Evolutionary conservation across 805 yeast genomes (phyloP).

Genomic region (Saturnispora galanensis): DNA sequence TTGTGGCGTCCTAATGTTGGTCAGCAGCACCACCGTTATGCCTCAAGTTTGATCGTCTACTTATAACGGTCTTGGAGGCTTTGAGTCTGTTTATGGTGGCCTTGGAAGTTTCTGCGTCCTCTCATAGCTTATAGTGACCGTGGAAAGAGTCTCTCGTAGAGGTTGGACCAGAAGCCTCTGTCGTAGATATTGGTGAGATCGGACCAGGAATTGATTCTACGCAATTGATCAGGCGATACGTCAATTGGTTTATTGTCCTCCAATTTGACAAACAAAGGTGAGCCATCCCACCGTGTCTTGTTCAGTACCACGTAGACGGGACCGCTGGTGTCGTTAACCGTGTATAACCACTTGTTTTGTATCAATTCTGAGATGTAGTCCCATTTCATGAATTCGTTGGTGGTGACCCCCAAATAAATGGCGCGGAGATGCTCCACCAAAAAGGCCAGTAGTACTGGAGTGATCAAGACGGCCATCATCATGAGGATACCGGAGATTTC

Average conservation of each 20-base stretch:
- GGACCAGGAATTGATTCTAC: slow-evolving; percentile 18
- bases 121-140: not conserved
- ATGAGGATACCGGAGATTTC: slow-evolving; percentile 34
- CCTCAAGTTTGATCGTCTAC: too few relatives aligned
- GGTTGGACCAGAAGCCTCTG: slow-evolving; percentile 35
- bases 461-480: slow-evolving; percentile 30
- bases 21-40: too few relatives aligned
- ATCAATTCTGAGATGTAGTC: slow-evolving; percentile 35
- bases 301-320: slow-evolving; percentile 1
- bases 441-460: slow-evolving; percentile 31
- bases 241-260: slow-evolving; percentile 8
- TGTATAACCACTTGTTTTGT: slow-evolving; percentile 23
- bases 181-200: slow-evolving; percentile 39
- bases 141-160: slow-evolving; percentile 28
- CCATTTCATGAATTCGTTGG: slow-evolving; percentile 50
- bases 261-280: slow-evolving; percentile 7
- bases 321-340: slow-evolving; percentile 9
- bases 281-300: slow-evolving; percentile 4
- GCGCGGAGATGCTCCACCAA: slow-evolving; percentile 34
- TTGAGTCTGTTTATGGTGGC: too few relatives aligned
- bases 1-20: too few relatives aligned
- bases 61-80: too few relatives aligned
- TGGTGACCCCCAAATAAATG: slow-evolving; percentile 45
- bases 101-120: not conserved
- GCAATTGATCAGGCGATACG: slow-evolving; percentile 2